Evolutionary conservation across 192 early-diverging fungal genomes (phyloP), one percentile per base, ranked within the genome.

Genomic region (Umbelopsis vinacea): DNA sequence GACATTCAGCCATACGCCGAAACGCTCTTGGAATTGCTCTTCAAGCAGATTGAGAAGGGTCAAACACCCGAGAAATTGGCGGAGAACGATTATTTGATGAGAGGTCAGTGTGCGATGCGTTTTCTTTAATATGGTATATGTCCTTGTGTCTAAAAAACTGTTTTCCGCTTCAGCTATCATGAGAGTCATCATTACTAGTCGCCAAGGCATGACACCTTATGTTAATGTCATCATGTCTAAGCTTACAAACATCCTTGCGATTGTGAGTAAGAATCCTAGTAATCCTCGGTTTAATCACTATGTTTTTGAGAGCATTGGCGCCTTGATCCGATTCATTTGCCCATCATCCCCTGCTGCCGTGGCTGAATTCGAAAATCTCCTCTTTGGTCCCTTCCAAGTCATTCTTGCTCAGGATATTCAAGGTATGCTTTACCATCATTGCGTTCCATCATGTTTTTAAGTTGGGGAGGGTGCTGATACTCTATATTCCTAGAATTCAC

Each of bases 261-360:
- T 91, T 60, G 92, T 99, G 10, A 91, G 92, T 81, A 89, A 90
- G 74, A 99, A 99, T 79, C 98, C 98, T 37, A 94, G 92, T 80
- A 98, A 99, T 81, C 97, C 98, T 1, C 91, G 88, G 45, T 99
- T 99, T 91, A 98, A 93, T 79, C 97, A 99, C 82, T 99, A 90
- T 81, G 80, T 93, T 54, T 99, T 99, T 78, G 98, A 99, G 79
- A 87, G 93, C 22, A 84, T 99, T 67, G 95, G 90, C 17, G 90
- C 93, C 24, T 79, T 98, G 75, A 93, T 96, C 71, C 81, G 94
- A 71, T 96, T 94, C 67, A 89, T 94, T 48, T 96, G 95, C 67
- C 86, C 85, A 4, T 86, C 87, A 8, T 89, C 93, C 12, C 84
- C 84, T 0, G 81, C 74, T 12, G 85, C 94, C 2, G 86, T 97